Percentiles rank a stretch among this genome's conserved stretches.
Conservation (phyloP, 108 stramenopile genomes). For the Nitzschia inconspicua region DNA sequence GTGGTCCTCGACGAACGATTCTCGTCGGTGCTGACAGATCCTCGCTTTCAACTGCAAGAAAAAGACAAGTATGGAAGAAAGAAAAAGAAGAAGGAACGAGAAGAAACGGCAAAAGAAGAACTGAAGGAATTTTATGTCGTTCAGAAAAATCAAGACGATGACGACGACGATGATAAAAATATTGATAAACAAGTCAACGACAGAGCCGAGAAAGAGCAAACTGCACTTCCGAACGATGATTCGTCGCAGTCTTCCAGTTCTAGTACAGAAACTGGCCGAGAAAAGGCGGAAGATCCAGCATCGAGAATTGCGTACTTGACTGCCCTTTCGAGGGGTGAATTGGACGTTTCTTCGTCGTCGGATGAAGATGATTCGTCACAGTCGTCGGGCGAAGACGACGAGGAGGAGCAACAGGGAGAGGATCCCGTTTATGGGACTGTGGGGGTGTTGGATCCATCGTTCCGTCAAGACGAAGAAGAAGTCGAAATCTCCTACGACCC, state of each 20-base stretch:
- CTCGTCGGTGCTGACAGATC: constrained; percentile 74
- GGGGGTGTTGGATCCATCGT: constrained; percentile 72
- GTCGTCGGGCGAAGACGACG: constrained; percentile 42
- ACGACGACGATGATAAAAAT: constrained; percentile 17
- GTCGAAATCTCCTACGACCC: constrained; percentile 52
- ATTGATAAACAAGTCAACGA: constrained; percentile 11
- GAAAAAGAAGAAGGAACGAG: constrained; percentile 36
- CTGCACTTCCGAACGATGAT: background rate
- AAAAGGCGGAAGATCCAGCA: constrained; percentile 51
- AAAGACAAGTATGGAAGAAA: constrained; percentile 73
- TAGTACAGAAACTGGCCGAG: constrained; percentile 1
- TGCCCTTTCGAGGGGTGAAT: constrained; percentile 89
- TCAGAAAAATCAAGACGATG: constrained; percentile 20
- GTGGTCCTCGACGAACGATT: constrained; percentile 84
- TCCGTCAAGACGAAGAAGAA: constrained; percentile 35
- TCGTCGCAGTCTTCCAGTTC: constrained; percentile 7
- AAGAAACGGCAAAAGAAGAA: constrained; percentile 43
- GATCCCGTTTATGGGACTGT: constrained; percentile 60
- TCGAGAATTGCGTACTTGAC: constrained; percentile 92
- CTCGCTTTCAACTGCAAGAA: constrained; percentile 54
- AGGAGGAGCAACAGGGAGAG: constrained; percentile 35
- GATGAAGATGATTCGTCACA: constrained; percentile 40
- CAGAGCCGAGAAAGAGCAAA: constrained; percentile 8
- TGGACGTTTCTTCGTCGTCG: constrained; percentile 65
- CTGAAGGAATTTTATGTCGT: constrained; percentile 53